Percentiles rank a stretch among this genome's conserved stretches.
Evolutionary conservation across 768 basidiomycete species (phyloP).

Genomic region (Cystofilobasidium ferigula): DNA sequence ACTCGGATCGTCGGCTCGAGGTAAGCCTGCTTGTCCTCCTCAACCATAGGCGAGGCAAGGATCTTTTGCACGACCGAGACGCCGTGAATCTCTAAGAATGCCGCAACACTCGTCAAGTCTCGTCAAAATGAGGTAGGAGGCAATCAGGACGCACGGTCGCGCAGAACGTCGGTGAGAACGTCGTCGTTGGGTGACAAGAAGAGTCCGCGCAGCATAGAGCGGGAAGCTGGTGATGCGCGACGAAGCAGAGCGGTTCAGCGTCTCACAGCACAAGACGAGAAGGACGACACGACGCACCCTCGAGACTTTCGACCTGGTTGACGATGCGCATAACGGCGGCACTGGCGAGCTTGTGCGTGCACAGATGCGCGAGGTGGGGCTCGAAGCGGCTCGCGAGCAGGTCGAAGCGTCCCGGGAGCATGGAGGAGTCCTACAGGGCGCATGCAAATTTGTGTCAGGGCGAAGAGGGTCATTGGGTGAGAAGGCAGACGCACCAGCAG

Average conservation of each 20-base stretch:
- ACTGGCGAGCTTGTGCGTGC: slow-evolving; percentile 94
- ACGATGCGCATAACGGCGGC: slow-evolving; percentile 88
- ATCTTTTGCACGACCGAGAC: slow-evolving; percentile 76
- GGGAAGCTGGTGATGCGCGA: slow-evolving; percentile 47
- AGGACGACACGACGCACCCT: slow-evolving; percentile 32
- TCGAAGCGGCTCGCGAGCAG: slow-evolving; percentile 91
- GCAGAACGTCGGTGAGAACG: slow-evolving; percentile 82
- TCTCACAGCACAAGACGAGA: neutral
- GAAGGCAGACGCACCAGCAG: slow-evolving; percentile 48
- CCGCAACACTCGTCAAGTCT: neutral
- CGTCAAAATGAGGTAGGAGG: neutral
- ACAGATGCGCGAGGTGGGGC: slow-evolving; percentile 88
- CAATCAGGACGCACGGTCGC: slow-evolving; percentile 54
- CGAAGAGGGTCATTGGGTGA: neutral
- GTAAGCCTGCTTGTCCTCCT: slow-evolving; percentile 57
- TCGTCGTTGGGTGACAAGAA: slow-evolving; percentile 84
- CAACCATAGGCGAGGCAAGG: slow-evolving; percentile 72
- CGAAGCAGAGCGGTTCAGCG: neutral
- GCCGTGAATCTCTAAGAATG: slow-evolving; percentile 61
- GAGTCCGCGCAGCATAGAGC: slow-evolving; percentile 73
- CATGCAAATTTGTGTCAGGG: neutral
- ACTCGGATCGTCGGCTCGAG: slow-evolving; percentile 83
- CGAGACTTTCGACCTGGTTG: slow-evolving; percentile 87
- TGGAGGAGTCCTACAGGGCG: slow-evolving; percentile 52
- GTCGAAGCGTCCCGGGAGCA: slow-evolving; percentile 89